Evolutionary conservation across 805 yeast species (phyloP), one percentile per base, ranked within the genome.

Genomic region (Kuraishia hungarica): DNA sequence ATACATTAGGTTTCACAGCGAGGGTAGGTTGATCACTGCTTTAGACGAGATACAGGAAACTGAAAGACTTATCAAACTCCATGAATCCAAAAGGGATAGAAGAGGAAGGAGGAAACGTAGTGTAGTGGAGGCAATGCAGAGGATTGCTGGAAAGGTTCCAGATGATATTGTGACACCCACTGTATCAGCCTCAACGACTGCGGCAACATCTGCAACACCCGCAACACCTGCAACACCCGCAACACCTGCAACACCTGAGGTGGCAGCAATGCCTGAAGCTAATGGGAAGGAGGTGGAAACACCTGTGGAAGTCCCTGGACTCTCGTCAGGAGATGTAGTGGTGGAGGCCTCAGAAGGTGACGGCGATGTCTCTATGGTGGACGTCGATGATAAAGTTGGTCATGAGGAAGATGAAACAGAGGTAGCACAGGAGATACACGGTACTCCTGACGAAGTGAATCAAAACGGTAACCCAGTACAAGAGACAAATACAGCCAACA

Each of bases 21-120:
- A 65, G 50, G 78, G 78, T n/a, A 69, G 74, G 20, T 75, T 66
- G 46, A 78, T 88, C 1, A 76, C 86, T 0, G 91, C 96, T 0
- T 60, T 73, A 1, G 87, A 84, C 60, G 94, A 87, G 60, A 68
- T 82, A 8, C 78, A 76, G 51, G 78, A 77, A 56, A 75, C 75
- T 21, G 71, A 75, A 57, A 73, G 73, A 21, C 59, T 67, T 17
- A 67, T 65, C 49, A 54, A 57, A 28, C 26, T 56, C 39, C 58
- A 28, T 24, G 43, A 54, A 29, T 49, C 55, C 53, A 48, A 52
- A 23, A 56, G 61, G 68, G 73, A 52, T 76, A 75, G 59, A 78
- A 71, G 62, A 75, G 72, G 67, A 77, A 71, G 63, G 62, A 60
- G 48, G 67, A 62, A 50, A 68, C 43, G 43, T 35, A 35, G 43